Evolutionary conservation across 768 basidiomycete species (phyloP), one percentile per base, ranked within the genome.

Genomic region (Tremella fuciformis): DNA sequence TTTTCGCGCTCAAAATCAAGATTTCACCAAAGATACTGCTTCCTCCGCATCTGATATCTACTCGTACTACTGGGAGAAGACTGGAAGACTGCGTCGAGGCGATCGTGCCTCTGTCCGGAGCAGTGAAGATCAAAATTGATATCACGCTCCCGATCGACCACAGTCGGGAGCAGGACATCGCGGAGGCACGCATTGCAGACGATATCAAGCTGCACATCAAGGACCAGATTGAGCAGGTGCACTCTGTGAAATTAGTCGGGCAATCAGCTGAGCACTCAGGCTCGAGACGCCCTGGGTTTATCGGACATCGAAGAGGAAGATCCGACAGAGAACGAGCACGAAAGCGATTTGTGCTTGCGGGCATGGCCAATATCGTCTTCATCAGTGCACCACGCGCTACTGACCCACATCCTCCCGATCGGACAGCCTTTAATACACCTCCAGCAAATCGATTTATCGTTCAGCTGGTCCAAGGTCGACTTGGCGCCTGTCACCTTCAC

Each of bases 11-110:
- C 42, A 51, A 52, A 16, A 54, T 67, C 38, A 57, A 55, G 21
- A 26, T 64, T 8, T 59, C 48, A 7, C 68, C 71, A 3, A 46
- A 50, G 13, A 18, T 67, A 18, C 54, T 58, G 1, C 29, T 67
- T 6, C 63, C 60, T 4, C 24, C 54, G 1, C 53, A 59, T 3
- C 62, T 61, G 8, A 29, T 73, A 13, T 54, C 66, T 3, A 34
- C 57, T 1, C 39, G 37, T 13, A 50, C 37, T 1, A 60, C 8
- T 2, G 62, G 59, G 1, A 56, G 57, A 19, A 63, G 59, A 26
- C 16, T 73, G 18, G 71, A 73, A 40, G 60, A 59, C 15, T 64
- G 57, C 26, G 44, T 66, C 9, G 58, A 66, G 38, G 55, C 65
- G 4, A 50, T 67, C 3, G 57, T 70, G 4, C 66, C 63, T 24